Percentiles rank a stretch among this genome's conserved stretches.
These are phyloP conservation scores for Cyberlindnera amylophila DNA, from an alignment of 805 yeast species.

Conservation along the genomic window DNA sequence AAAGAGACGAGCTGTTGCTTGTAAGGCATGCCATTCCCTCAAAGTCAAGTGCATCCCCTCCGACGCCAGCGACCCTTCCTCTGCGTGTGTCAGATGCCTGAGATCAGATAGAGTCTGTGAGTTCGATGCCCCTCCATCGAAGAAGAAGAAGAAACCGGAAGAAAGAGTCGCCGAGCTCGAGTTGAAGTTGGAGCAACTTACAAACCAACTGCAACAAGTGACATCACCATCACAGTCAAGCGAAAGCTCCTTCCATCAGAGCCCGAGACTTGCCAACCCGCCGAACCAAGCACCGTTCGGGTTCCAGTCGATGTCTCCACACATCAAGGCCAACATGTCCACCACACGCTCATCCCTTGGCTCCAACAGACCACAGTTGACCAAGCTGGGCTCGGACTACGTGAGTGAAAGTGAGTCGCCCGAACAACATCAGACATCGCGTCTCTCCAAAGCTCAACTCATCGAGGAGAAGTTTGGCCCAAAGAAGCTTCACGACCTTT, in stretches of 20 bases:
- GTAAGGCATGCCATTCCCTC: slow-evolving; percentile 73
- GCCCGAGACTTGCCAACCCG: not conserved
- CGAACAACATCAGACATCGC: slow-evolving; percentile 23
- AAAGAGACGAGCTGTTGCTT: slow-evolving; percentile 45
- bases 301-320: slow-evolving; percentile 3
- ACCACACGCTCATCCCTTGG: slow-evolving; percentile 9
- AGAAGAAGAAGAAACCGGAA: slow-evolving; percentile 40
- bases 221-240: slow-evolving; percentile 17
- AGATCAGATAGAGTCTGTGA: slow-evolving; percentile 63
- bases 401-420: slow-evolving; percentile 8
- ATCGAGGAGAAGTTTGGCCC: slow-evolving; percentile 39
- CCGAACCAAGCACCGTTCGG: no score
- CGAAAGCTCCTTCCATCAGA: slow-evolving; percentile 4
- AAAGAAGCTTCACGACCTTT: slow-evolving; percentile 39
- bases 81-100: slow-evolving; percentile 72
- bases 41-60: slow-evolving; percentile 84
- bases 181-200: slow-evolving; percentile 26
- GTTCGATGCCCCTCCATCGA: slow-evolving; percentile 57
- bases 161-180: slow-evolving; percentile 31
- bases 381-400: slow-evolving; percentile 5
- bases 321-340: not conserved
- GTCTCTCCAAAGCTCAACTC: slow-evolving; percentile 31
- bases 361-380: not conserved
- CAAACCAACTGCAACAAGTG: no score
- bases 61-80: slow-evolving; percentile 49